Conservation (phyloP, 1,284 basidiomycete genomes). For the Trichosporon sp. region DNA sequence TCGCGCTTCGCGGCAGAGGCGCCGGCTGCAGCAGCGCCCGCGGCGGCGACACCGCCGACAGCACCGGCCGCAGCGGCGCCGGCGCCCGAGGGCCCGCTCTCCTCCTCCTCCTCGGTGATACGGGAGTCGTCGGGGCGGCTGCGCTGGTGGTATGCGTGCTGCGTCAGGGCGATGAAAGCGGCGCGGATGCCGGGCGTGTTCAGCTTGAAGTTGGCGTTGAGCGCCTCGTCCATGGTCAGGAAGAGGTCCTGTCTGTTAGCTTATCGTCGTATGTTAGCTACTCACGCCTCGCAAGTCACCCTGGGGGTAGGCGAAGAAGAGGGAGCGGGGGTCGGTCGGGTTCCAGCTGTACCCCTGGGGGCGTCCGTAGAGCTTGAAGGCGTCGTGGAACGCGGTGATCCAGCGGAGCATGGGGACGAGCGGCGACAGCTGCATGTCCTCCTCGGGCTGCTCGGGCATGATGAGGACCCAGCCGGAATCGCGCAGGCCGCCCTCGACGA, state of each 20-base stretch:
- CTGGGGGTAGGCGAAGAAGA: slow-evolving; percentile 48
- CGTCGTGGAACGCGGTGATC: slow-evolving; percentile 83
- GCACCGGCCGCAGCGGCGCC: not conserved
- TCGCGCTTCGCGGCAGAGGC: not conserved
- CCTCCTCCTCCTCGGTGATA: slow-evolving; percentile 9
- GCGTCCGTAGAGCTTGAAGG: slow-evolving; percentile 76
- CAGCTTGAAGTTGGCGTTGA: slow-evolving; percentile 65
- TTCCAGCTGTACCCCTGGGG: slow-evolving; percentile 82
- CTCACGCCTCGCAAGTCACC: slow-evolving; percentile 37
- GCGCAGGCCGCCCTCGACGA: slow-evolving; percentile 51
- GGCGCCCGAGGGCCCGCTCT: not conserved
- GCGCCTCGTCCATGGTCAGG: slow-evolving; percentile 77
- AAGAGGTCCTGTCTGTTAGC: slow-evolving; percentile 63
- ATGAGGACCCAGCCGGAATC: slow-evolving; percentile 77
- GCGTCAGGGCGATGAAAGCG: slow-evolving; percentile 61
- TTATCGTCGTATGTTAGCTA: not conserved
- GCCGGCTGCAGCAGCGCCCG: not conserved
- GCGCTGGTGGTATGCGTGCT: slow-evolving; percentile 42
- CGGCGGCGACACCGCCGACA: not conserved
- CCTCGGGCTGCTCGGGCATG: slow-evolving; percentile 64
- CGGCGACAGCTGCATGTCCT: slow-evolving; percentile 20
- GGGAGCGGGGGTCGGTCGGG: slow-evolving; percentile 60
- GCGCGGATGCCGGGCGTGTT: slow-evolving; percentile 65
- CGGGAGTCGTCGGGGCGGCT: slow-evolving; percentile 9
- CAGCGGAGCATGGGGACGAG: slow-evolving; percentile 86